phyloP scores from a whole-genome alignment of 331 rosid species.

The Acacia concinna region DNA sequence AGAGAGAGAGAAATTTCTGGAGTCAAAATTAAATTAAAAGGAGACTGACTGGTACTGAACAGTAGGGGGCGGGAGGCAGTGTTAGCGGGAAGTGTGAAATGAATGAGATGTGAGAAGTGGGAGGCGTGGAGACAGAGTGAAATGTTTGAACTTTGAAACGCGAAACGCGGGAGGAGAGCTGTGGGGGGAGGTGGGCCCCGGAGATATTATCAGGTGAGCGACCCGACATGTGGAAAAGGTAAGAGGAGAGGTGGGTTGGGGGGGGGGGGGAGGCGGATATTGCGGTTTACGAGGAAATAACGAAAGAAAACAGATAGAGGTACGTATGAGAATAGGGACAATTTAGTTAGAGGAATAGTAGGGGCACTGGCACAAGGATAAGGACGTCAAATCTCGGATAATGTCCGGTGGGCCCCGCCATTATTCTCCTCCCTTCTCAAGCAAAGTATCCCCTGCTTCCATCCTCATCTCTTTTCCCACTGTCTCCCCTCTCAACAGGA shows the following conservation, averaged over 20 bases:
- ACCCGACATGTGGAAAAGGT: conserved; percentile 39
- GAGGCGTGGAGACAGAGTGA: not conserved
- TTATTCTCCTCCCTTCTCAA: not conserved
- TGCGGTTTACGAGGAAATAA: conserved; percentile 46
- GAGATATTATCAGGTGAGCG: conserved; percentile 8
- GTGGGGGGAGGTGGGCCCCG: conserved; percentile 42
- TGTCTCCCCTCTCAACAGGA: not conserved
- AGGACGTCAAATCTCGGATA: not conserved
- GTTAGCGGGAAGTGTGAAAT: not conserved
- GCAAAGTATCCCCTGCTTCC: not conserved
- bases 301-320: not conserved
- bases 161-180: conserved; percentile 33
- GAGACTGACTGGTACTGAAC: too few relatives aligned
- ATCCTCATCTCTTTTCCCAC: not conserved
- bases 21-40: too few relatives aligned
- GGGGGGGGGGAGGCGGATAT: conserved; percentile 35
- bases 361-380: not conserved
- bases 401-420: not conserved
- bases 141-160: conserved; percentile 36
- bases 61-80: not conserved
- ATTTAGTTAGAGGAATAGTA: not conserved
- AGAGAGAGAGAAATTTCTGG: too few relatives aligned
- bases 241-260: not conserved
- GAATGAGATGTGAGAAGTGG: not conserved
- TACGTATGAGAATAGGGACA: not conserved